phyloP scores from a whole-genome alignment of 371 early-diverging fungal species.

The Furculomyces boomerangus region DNA sequence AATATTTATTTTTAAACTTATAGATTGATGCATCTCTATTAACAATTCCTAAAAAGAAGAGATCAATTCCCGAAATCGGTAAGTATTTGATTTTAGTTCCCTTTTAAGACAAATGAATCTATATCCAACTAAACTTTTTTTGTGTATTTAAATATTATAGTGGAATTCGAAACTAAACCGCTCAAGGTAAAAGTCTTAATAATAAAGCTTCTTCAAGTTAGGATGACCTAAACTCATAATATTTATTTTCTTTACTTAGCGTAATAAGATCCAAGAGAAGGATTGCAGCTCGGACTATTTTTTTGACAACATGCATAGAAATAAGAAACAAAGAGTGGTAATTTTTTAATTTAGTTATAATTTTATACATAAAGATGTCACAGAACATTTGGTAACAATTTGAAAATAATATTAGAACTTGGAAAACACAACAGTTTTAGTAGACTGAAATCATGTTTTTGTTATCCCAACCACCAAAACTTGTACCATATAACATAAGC shows the following conservation, averaged over 20 bases:
- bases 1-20: neutral
- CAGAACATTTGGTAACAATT: neutral
- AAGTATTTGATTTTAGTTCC: neutral
- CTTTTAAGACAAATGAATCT: neutral
- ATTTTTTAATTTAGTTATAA: neutral
- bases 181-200: neutral
- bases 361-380: neutral
- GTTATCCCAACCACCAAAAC: no score
- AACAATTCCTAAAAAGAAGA: neutral
- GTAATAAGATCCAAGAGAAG: neutral
- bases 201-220: neutral
- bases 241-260: neutral
- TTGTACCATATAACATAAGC: no score
- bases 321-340: constrained; percentile 3
- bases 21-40: neutral
- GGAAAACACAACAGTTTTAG: neutral
- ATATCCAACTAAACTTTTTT: neutral
- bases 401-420: neutral
- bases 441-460: neutral
- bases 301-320: constrained; percentile 1
- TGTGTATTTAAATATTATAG: neutral
- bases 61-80: neutral
- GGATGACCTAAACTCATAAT: neutral
- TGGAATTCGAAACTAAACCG: neutral
- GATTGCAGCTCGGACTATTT: constrained; percentile 2